Base-by-base conservation (phyloP, 2,329 filamentous ascomycete genomes). In the Ceratocystis eucalypticola region DNA sequence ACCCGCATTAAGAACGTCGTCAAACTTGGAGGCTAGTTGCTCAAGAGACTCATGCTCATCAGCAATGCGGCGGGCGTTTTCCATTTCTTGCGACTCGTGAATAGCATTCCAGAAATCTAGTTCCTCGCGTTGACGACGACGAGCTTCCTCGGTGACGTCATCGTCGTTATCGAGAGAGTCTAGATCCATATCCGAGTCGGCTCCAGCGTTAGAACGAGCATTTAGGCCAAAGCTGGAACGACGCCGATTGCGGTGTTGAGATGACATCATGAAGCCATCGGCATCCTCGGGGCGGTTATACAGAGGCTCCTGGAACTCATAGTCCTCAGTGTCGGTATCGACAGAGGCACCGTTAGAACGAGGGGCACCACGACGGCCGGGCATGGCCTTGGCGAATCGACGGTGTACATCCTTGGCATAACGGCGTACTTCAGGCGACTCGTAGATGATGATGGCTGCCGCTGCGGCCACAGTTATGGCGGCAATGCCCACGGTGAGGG, bases 221-320 rank as follows among this genome's bases (percentile, higher is more conserved):
- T 53, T 12, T 20, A 25, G 48, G 25, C 12, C 48, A 53, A 8
- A 12, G 12, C 48, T 53, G 1, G 75, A 72, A 41, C 80, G 77
- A 63, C 74, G 75, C 20, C 75, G 75, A 37, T 37, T 37, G 3
- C 70, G 70, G 22, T 74, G 75, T 30, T 76, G 76, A n/a, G 78
- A 75, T 7, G 82, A 83, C 70, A 80, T 75, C 66, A 85, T 72
- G 71, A 87, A 87, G 7, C 84, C 84, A 65, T 86, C 80, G 67
- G 84, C 84, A 73, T 87, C 84, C 72, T 87, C 84, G 64, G 84
- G 84, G 12, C 84, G 77, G 72, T 87, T 87, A 74, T 86, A 86
- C 33, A 82, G 74, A 66, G 84, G 84, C 70, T 82, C 76, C 37
- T 76, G 74, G 53, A 75, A 73, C 66, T 66, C 65, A 30, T 67